Base-by-base conservation (phyloP, 768 basidiomycete species). In the Pleurotus salmoneostramineus region DNA sequence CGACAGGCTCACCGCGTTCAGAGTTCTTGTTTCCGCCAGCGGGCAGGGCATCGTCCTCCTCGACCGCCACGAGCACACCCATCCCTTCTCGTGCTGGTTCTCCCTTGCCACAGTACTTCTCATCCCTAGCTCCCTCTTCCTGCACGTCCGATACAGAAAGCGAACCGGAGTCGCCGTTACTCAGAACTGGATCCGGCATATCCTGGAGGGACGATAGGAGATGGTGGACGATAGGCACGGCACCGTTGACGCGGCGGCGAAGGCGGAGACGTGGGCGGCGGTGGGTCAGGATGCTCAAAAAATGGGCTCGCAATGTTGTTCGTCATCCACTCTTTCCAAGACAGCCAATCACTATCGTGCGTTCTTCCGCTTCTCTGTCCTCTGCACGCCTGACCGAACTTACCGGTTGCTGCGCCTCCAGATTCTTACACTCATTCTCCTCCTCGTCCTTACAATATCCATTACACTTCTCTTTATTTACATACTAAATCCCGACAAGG, bases 401-500 rank as follows among this genome's bases (percentile, higher is more conserved):
- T 3, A 56, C 56, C 48, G 36, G 47, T 60, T 43, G 43, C 21
- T 27, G 21, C 21, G 21, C n/a, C 7, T 50, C 35, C 58, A 89
- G 88, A 74, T 89, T 62, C 77, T 91, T 58, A 78, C 87, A 32
- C 77, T 92, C 64, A 78, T 95, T 60, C 75, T 94, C 56, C 81
- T 96, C 65, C 87, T 87, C 54, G 76, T 86, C 61, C 87, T 97
- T 69, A 90, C 90, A 55, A 85, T 92, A 59, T 85, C 85, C 60
- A 78, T 95, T 64, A 95, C 95, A 33, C 83, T 95, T 59, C 77
- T 92, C 56, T 80, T 98, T 72, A 94, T 94, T 67, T 90, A 97
- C 72, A 82, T 95, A 60, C 82, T 98, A 67, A 95, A 97, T 69
- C 95, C 95, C 58, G 96, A 98, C 80, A 98, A 97, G 71, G 87